These are phyloP conservation scores for Kodamaea arcana DNA, from an alignment of 1,139 yeast species.

Conservation along the genomic window DNA sequence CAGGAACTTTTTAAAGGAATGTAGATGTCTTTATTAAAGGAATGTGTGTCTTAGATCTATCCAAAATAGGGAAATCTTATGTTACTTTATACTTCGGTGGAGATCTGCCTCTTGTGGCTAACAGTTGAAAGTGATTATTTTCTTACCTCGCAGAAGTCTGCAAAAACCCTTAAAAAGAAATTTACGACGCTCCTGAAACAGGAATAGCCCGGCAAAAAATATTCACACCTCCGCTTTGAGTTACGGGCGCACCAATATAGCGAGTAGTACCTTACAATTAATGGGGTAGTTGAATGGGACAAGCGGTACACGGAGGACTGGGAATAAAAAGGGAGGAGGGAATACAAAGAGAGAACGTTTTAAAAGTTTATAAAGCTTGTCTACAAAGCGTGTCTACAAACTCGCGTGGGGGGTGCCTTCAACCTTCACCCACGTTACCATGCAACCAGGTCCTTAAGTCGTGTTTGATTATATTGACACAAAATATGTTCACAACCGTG, in stretches of 20 bases:
- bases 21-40: not conserved
- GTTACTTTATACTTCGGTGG: conserved; percentile 1
- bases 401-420: too few relatives aligned
- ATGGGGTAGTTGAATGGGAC: not conserved
- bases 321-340: too few relatives aligned
- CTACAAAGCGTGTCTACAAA: too few relatives aligned
- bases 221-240: too few relatives aligned
- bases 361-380: too few relatives aligned
- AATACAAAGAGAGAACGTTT: too few relatives aligned
- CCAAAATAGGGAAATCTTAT: conserved; percentile 1
- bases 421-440: too few relatives aligned
- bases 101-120: conserved; percentile 1
- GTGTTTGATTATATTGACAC: too few relatives aligned
- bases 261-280: not conserved
- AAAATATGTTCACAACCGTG: too few relatives aligned
- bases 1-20: conserved; percentile 2
- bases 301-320: too few relatives aligned
- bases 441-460: too few relatives aligned
- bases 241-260: too few relatives aligned
- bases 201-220: not conserved
- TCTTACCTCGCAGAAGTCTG: not conserved
- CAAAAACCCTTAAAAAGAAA: conserved; percentile 1
- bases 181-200: not conserved
- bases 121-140: conserved; percentile 1
- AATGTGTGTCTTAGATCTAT: not conserved